phyloP scores from a whole-genome alignment of 306 rosid genomes.

The Pueraria montana region DNA sequence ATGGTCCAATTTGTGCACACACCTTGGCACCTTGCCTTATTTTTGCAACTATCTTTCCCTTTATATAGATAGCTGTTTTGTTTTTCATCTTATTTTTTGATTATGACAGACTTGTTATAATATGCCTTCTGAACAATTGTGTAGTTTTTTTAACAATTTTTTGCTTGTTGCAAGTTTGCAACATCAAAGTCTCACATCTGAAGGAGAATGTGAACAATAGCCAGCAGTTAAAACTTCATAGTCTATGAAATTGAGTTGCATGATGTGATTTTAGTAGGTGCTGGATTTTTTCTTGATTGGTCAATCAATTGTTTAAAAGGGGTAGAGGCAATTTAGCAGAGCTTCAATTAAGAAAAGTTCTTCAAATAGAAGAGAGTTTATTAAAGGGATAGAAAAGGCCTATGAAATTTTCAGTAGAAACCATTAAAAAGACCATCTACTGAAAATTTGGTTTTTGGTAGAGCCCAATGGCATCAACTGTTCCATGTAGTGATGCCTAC shows the following conservation, averaged over 20 bases:
- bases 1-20: no score
- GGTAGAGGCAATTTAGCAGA: background rate
- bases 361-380: background rate
- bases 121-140: no score
- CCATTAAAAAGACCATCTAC: background rate
- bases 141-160: background rate
- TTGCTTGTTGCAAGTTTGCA: background rate
- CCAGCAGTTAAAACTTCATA: background rate
- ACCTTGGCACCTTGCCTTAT: no score
- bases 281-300: constrained; percentile 19
- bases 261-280: background rate
- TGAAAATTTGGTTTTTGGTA: background rate
- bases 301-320: background rate
- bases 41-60: no score
- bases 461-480: background rate
- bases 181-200: background rate
- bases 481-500: background rate
- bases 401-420: background rate
- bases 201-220: background rate
- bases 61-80: no score
- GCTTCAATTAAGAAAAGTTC: constrained; percentile 2
- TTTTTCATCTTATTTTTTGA: no score
- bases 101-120: no score
- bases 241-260: background rate
- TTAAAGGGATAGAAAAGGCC: background rate